Evolutionary conservation across 2,329 filamentous ascomycete genomes (phyloP).

Genomic region (Colletotrichum tanaceti): DNA sequence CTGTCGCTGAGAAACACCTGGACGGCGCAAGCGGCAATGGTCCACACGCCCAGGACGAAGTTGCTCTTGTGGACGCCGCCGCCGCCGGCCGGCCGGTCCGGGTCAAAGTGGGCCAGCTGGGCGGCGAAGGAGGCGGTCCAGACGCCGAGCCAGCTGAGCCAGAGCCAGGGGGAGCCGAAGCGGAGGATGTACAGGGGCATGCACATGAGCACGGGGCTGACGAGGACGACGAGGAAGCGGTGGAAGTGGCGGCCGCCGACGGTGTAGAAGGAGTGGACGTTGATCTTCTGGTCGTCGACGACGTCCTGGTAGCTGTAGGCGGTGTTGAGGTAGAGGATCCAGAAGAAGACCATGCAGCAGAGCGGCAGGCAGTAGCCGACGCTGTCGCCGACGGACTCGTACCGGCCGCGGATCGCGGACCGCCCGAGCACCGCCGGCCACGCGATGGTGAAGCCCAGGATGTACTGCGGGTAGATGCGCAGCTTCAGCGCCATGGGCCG

Average conservation of each 20-base stretch:
- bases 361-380: slow-evolving; percentile 41
- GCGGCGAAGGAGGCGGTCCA: slow-evolving; percentile 23
- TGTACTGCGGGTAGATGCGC: slow-evolving; percentile 44
- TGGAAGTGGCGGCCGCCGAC: slow-evolving; percentile 33
- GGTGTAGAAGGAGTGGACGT: slow-evolving; percentile 43
- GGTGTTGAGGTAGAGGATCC: slow-evolving; percentile 45
- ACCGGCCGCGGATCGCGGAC: slow-evolving; percentile 41
- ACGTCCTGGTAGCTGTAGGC: slow-evolving; percentile 45
- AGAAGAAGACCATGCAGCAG: slow-evolving; percentile 45
- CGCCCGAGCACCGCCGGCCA: slow-evolving; percentile 44
- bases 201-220: slow-evolving; percentile 30
- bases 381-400: slow-evolving; percentile 41
- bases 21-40: slow-evolving; percentile 39
- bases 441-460: slow-evolving; percentile 43
- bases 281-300: slow-evolving; percentile 44
- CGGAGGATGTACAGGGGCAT: slow-evolving; percentile 27
- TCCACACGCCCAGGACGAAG: slow-evolving; percentile 43
- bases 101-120: slow-evolving; percentile 42
- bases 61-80: slow-evolving; percentile 43
- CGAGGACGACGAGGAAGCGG: slow-evolving; percentile 25
- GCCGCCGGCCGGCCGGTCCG: slow-evolving; percentile 42
- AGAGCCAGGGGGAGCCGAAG: slow-evolving; percentile 29
- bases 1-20: slow-evolving; percentile 41
- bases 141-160: slow-evolving; percentile 35
- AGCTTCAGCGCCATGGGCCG: slow-evolving; percentile 41